Conservation (phyloP, 495 filamentous ascomycete genomes). For the Geopyxis carbonaria region DNA sequence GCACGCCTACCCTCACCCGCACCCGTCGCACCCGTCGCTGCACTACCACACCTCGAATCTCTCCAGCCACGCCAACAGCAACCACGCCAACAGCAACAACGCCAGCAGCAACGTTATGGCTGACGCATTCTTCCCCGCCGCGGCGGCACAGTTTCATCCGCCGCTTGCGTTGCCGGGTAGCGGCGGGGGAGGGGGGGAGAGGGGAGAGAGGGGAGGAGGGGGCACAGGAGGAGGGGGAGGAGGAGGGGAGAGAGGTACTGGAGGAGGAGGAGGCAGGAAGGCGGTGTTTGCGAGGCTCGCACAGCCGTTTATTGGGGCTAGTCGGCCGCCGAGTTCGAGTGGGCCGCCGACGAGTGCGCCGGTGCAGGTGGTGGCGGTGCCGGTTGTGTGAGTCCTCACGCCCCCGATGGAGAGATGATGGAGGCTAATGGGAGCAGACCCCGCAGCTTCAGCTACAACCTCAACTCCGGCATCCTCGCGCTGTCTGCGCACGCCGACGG, state of each 20-base stretch:
- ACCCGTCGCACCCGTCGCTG: slow-evolving; percentile 1
- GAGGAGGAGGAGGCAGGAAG: too few species aligned
- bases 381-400: not conserved
- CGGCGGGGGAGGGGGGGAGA: too few species aligned
- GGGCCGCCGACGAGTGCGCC: not conserved
- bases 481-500: slow-evolving; percentile 18
- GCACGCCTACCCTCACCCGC: slow-evolving; percentile 1
- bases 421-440: too few species aligned
- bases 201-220: too few species aligned
- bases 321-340: slow-evolving; percentile 20
- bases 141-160: too few species aligned
- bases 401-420: too few species aligned
- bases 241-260: too few species aligned
- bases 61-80: not conserved
- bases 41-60: not conserved
- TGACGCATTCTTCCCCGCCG: too few species aligned
- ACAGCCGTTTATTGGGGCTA: slow-evolving; percentile 20
- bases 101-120: too few species aligned
- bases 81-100: not conserved
- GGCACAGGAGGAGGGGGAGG: too few species aligned
- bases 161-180: too few species aligned
- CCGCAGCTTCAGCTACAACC: slow-evolving; percentile 14
- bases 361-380: slow-evolving; percentile 2
- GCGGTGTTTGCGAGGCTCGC: slow-evolving; percentile 21
- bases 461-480: slow-evolving; percentile 17